A percentile compares a stretch with the other conserved stretches of the same genome.
Evolutionary conservation across 148 eudicot genomes (phyloP).

Genomic region (Rhododendron simsii): DNA sequence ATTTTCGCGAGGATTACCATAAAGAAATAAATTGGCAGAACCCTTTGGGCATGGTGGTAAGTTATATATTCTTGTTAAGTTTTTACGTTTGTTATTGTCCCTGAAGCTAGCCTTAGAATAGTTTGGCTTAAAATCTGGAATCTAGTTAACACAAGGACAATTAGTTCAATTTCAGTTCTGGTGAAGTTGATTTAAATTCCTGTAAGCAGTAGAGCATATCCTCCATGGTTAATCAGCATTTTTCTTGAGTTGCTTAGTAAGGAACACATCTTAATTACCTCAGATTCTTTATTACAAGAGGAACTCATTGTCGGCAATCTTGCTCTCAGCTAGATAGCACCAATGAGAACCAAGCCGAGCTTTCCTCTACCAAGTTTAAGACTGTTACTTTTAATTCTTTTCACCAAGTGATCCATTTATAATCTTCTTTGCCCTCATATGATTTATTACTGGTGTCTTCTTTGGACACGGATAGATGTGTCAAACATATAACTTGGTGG

Average conservation of each 20-base stretch:
- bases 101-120: neutral
- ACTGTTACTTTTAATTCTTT: neutral
- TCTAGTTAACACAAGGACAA: neutral
- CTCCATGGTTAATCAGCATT: neutral
- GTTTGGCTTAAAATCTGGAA: neutral
- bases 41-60: conserved; percentile 96
- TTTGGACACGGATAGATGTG: neutral
- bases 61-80: conserved; percentile 25
- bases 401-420: neutral
- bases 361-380: neutral
- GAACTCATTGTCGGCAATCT: neutral
- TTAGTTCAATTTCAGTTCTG: neutral
- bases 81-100: neutral
- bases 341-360: neutral
- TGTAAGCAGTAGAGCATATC: neutral
- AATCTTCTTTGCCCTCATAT: no score
- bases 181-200: neutral
- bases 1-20: conserved; percentile 84
- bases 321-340: neutral
- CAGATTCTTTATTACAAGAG: neutral
- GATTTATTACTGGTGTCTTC: neutral
- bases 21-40: conserved; percentile 86
- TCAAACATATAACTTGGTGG: neutral
- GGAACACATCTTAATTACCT: neutral
- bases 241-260: neutral